Base-by-base conservation (phyloP, 75 land plant genomes). In the Azolla pinnata region DNA sequence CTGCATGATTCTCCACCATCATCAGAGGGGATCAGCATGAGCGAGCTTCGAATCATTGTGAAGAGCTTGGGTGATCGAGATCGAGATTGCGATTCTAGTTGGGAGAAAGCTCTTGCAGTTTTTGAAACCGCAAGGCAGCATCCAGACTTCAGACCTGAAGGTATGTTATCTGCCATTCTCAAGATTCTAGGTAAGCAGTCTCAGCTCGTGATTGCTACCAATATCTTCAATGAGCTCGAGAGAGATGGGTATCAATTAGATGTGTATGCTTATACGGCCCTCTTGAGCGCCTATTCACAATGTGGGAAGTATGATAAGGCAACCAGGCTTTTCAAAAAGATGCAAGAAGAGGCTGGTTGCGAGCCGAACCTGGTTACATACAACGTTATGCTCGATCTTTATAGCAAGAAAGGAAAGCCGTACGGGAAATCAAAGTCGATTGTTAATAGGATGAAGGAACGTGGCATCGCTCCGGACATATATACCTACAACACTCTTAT, bases 401-500 rank as follows among this genome's bases (percentile, higher is more conserved):
- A 86, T 73, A 80, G 85, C 1, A 86, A 90, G 60, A 78, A 75
- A 75, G 85, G 85, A 1, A 64, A 67, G 63, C 82, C 82, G 27
- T 95, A 91, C 97, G 61, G 62, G 46, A 68, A 67, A 27, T 72
- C 78, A 24, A 12, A 59, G 8, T 58, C 38, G 14, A 56, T 90
- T 10, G 69, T 90, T 28, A 76, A 81, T 0, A 67, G 67, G 27
- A 89, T 95, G 90, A 90, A 78, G 62, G 62, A 45, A 21, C 44
- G 59, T 14, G 83, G 82, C 1, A 53, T 83, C 66, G 44, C 48
- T 2, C 97, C 86, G 2, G 99, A 95, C 65, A 47, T 40, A 5
- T 90, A 83, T 24, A 86, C 96, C 2, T 95, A 81, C 69, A 95
- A 95, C 56, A 90, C 97, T 5, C 76, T 85, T 12, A 95, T 95